phyloP scores from a whole-genome alignment of 225 moss, liverwort and hornwort genomes.

The Ulota crispa region DNA sequence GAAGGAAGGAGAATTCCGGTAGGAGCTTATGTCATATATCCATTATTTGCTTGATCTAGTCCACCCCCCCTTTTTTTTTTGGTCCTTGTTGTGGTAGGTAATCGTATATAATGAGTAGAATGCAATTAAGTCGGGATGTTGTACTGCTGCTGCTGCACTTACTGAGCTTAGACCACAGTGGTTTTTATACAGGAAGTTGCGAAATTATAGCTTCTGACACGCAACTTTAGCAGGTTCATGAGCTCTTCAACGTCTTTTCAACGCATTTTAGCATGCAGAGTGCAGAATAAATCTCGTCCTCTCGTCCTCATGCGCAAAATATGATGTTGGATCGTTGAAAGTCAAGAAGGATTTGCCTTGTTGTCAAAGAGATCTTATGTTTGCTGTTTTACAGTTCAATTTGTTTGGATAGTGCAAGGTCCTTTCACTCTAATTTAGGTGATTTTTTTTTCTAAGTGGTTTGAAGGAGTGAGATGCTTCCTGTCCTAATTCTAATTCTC shows the following conservation, averaged over 20 bases:
- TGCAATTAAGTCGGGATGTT: neutral
- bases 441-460: too few relatives aligned
- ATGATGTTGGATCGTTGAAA: too few relatives aligned
- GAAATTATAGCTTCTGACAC: neutral
- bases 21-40: neutral
- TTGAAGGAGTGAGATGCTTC: too few relatives aligned
- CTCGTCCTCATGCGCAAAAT: fast-evolving
- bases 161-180: neutral
- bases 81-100: neutral
- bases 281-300: fast-evolving
- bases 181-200: neutral
- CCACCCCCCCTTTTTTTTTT: neutral
- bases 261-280: neutral
- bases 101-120: neutral
- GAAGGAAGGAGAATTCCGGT: neutral
- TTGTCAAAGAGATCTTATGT: too few relatives aligned
- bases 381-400: too few relatives aligned
- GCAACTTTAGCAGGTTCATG: too few relatives aligned
- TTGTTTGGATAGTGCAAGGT: too few relatives aligned
- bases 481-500: too few relatives aligned
- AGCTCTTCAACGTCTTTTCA: neutral
- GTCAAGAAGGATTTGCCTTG: too few relatives aligned
- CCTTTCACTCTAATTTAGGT: too few relatives aligned
- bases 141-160: neutral
- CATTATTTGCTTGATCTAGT: neutral